Base-by-base conservation (phyloP, 805 yeast genomes). In the Metschnikowia borealis region DNA sequence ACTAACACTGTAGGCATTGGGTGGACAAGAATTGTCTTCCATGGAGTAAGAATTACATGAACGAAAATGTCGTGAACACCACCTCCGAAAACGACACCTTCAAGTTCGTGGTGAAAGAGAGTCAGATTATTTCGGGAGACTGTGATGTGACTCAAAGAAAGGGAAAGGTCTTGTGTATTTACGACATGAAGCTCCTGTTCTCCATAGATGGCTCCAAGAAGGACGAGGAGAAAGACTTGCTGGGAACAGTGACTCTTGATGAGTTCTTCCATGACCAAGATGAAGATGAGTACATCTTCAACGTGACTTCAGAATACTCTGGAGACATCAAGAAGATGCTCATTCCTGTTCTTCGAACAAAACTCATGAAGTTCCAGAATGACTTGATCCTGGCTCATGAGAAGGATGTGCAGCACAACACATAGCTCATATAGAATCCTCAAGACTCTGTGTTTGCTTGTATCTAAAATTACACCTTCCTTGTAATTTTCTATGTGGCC, bases 101-200 rank as follows among this genome's bases (percentile, higher is more conserved):
- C 46, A 56, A 46, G 20, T 56, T 68, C 38, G 50, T 65, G 7
- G 59, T 83, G 40, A 67, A 67, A 17, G 60, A 73, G 2, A 69
- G 84, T 3, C 69, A 65, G 23, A 64, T 78, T 5, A 64, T 73
- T 15, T 62, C 72, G 6, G 95, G 95, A 20, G 94, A 87, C 64
- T 85, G 94, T 59, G 87, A 87, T 60, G 91, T 87, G 13, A 83
- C 89, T 20, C 92, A 87, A 66, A 79, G 95, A 71, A 87, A 87
- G 67, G 92, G 92, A 7, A 85, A 83, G 66, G 88, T 84, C 23
- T 79, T 82, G 59, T 86, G 92, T 62, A 83, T 87, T 45, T 87
- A 79, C 60, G 95, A 87, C 62, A 63, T 87, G 75, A 70, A 71
- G 41, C 64, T 87, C 43, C 74, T 71, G 54, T 74, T 87, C 51